These are phyloP conservation scores for Gymnopilus dilepis DNA, from an alignment of 768 basidiomycete species.

Conservation along the genomic window DNA sequence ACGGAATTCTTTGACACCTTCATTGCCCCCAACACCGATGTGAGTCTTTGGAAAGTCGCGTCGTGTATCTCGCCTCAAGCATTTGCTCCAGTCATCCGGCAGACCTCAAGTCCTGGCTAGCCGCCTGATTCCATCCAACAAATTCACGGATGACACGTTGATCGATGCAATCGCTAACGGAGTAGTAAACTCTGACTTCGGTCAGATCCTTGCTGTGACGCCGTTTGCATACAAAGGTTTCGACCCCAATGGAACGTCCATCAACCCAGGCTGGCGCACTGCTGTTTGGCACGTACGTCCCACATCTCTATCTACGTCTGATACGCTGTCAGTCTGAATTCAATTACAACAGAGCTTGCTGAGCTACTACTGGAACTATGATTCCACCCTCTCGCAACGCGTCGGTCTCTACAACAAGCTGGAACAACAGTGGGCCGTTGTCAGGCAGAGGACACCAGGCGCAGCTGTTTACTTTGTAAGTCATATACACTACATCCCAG, in stretches of 20 bases:
- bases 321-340: no score
- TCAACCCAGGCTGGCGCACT: constrained; percentile 24
- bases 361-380: constrained; percentile 26
- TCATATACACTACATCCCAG: background rate
- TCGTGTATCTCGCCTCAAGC: no score
- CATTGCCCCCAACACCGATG: constrained; percentile 24
- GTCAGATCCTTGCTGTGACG: constrained; percentile 25
- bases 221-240: constrained; percentile 24
- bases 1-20: constrained; percentile 27
- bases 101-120: constrained; percentile 24
- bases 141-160: constrained; percentile 17
- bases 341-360: constrained; percentile 11
- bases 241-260: constrained; percentile 22
- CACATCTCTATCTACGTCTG: background rate
- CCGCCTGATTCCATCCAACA: constrained; percentile 20
- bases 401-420: constrained; percentile 19
- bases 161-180: constrained; percentile 21
- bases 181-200: constrained; percentile 27
- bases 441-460: constrained; percentile 20
- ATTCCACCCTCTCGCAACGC: constrained; percentile 19
- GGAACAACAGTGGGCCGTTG: constrained; percentile 18
- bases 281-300: constrained; percentile 26
- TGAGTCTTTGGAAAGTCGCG: no score
- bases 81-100: constrained; percentile 26
- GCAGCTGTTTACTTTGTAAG: constrained; percentile 24